Evolutionary conservation across 306 rosid species (phyloP).

Genomic region (Sicyos baderoa): DNA sequence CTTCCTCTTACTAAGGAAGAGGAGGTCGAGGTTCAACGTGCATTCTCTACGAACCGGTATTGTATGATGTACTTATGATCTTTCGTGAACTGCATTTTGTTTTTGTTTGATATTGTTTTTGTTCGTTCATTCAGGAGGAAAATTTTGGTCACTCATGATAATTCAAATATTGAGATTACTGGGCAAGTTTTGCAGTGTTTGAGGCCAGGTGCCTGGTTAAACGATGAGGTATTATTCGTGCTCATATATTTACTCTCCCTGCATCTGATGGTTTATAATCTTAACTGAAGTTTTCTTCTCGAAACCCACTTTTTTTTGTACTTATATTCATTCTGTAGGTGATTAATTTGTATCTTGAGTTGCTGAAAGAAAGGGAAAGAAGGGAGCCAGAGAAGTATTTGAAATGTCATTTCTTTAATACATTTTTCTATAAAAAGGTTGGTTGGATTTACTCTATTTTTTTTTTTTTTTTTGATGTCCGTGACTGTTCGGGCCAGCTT

Average conservation of each 20-base stretch:
- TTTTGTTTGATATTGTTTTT: slow-evolving; percentile 19
- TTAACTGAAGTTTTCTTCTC: neutral
- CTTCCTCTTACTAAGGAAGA: slow-evolving; percentile 54
- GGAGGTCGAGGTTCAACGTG: slow-evolving; percentile 36
- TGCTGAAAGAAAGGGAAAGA: slow-evolving; percentile 93
- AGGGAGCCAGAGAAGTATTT: slow-evolving; percentile 66
- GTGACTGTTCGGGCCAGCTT: too few species aligned
- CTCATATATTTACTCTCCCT: neutral
- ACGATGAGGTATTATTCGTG: slow-evolving; percentile 70
- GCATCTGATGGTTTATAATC: neutral
- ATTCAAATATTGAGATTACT: slow-evolving; percentile 62
- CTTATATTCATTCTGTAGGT: slow-evolving; percentile 45
- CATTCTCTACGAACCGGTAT: slow-evolving; percentile 55
- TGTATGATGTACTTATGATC: slow-evolving; percentile 19
- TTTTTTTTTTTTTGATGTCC: too few species aligned
- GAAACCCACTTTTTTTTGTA: slow-evolving; percentile 20
- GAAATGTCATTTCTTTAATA: slow-evolving; percentile 88
- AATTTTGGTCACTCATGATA: slow-evolving; percentile 63
- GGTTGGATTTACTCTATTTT: slow-evolving; percentile 12
- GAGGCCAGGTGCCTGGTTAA: slow-evolving; percentile 69
- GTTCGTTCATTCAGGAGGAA: slow-evolving; percentile 39
- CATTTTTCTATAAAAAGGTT: slow-evolving; percentile 94
- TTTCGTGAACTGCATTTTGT: slow-evolving; percentile 18
- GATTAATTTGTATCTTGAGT: slow-evolving; percentile 79
- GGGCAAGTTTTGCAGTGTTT: slow-evolving; percentile 70